phyloP scores from a whole-genome alignment of 768 basidiomycete species.

The Rhizopogon roseolus region DNA sequence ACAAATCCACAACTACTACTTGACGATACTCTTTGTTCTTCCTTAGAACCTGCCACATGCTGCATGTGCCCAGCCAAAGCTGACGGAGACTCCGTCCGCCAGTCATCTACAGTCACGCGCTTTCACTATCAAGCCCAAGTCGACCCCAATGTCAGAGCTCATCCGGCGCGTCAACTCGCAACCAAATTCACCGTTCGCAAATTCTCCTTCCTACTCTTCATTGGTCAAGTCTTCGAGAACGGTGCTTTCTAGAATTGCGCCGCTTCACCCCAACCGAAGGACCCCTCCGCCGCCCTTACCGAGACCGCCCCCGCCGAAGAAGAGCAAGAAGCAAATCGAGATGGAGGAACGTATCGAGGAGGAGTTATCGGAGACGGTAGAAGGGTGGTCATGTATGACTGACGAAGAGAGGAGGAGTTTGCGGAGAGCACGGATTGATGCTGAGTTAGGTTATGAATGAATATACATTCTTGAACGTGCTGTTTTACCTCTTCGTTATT shows the following conservation, averaged over 20 bases:
- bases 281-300: conserved; percentile 73
- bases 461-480: not conserved
- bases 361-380: conserved; percentile 68
- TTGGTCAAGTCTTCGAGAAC: conserved; percentile 60
- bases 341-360: conserved; percentile 79
- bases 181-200: conserved; percentile 50
- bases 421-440: conserved; percentile 56
- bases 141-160: conserved; percentile 70
- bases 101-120: conserved; percentile 9
- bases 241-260: conserved; percentile 64
- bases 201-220: conserved; percentile 48
- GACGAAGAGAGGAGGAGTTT: conserved; percentile 45
- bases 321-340: conserved; percentile 75
- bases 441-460: conserved; percentile 56
- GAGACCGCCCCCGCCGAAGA: conserved; percentile 65
- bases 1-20: not conserved
- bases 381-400: conserved; percentile 49
- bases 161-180: conserved; percentile 67
- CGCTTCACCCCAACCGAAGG: conserved; percentile 67
- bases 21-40: not conserved
- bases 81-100: conserved; percentile 3
- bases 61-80: conserved; percentile 4
- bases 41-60: conserved; percentile 8
- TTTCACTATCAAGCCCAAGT: conserved; percentile 48
- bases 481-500: not conserved